These are phyloP conservation scores for Neofusicoccum kwambonambiense DNA, from an alignment of 2,329 filamentous ascomycete species.

Conservation along the genomic window DNA sequence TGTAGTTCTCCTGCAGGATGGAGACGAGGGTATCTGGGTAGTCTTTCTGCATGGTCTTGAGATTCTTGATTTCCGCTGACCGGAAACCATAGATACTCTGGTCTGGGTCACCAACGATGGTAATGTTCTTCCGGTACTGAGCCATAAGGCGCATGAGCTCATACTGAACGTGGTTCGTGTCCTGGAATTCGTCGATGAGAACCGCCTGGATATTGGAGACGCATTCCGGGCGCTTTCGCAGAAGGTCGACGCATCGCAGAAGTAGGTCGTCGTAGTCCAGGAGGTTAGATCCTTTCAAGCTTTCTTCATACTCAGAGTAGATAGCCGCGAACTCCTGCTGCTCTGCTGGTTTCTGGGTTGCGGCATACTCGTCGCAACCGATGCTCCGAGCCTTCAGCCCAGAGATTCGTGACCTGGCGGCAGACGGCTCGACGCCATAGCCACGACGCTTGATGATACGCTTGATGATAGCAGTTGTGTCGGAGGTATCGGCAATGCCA, in stretches of 20 bases:
- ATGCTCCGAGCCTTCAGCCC: slow-evolving; percentile 58
- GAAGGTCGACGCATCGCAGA: slow-evolving; percentile 75
- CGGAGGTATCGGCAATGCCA: slow-evolving; percentile 82
- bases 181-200: slow-evolving; percentile 95
- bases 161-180: slow-evolving; percentile 94
- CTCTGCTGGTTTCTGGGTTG: slow-evolving; percentile 47
- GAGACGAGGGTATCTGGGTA: slow-evolving; percentile 79
- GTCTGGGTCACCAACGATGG: slow-evolving; percentile 93
- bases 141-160: slow-evolving; percentile 90
- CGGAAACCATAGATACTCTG: slow-evolving; percentile 98
- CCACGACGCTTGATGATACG: slow-evolving; percentile 77
- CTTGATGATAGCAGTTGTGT: slow-evolving; percentile 75
- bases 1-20: slow-evolving; percentile 89
- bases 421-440: slow-evolving; percentile 65
- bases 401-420: slow-evolving; percentile 73
- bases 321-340: slow-evolving; percentile 65
- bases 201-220: slow-evolving; percentile 89
- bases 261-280: slow-evolving; percentile 95
- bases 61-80: slow-evolving; percentile 86
- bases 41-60: slow-evolving; percentile 72
- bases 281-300: slow-evolving; percentile 72
- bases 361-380: slow-evolving; percentile 44
- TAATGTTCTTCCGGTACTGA: slow-evolving; percentile 70
- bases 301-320: slow-evolving; percentile 74
- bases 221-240: slow-evolving; percentile 71